phyloP scores from a whole-genome alignment of 2,329 filamentous ascomycete species.

The Cladosporium phlei region DNA sequence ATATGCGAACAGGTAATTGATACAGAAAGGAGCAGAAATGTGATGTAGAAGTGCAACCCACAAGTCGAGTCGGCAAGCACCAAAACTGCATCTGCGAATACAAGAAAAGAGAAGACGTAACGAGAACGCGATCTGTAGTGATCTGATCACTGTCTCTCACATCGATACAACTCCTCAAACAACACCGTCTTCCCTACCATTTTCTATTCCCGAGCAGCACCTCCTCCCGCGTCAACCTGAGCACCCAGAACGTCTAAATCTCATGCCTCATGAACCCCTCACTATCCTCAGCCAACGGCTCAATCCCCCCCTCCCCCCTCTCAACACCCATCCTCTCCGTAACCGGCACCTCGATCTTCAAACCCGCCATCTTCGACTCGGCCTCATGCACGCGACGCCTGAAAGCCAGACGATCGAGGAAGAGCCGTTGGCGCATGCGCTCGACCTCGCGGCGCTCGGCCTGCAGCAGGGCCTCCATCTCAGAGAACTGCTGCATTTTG shows the following conservation, averaged over 20 bases:
- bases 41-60: too few relatives aligned
- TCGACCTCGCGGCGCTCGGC: conserved; percentile 91
- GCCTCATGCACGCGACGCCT: conserved; percentile 80
- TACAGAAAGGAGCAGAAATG: too few relatives aligned
- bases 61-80: too few relatives aligned
- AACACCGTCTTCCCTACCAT: too few relatives aligned
- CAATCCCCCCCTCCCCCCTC: conserved; percentile 4
- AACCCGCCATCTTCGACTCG: conserved; percentile 51
- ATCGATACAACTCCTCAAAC: too few relatives aligned
- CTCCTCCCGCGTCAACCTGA: too few relatives aligned
- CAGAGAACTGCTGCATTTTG: conserved; percentile 92
- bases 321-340: conserved; percentile 12
- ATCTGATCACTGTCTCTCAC: too few relatives aligned
- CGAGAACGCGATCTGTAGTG: too few relatives aligned
- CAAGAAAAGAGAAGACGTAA: too few relatives aligned
- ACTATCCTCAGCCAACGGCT: conserved; percentile 7
- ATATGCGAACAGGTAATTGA: too few relatives aligned
- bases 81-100: too few relatives aligned
- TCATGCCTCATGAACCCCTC: conserved; percentile 11
- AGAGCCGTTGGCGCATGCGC: conserved; percentile 83
- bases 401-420: conserved; percentile 86
- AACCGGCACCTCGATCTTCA: conserved; percentile 8
- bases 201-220: background rate
- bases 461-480: conserved; percentile 88
- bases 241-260: too few relatives aligned